These are phyloP conservation scores for Trypanosoma avium DNA, from an alignment of 208 protist genomes.

Conservation along the genomic window DNA sequence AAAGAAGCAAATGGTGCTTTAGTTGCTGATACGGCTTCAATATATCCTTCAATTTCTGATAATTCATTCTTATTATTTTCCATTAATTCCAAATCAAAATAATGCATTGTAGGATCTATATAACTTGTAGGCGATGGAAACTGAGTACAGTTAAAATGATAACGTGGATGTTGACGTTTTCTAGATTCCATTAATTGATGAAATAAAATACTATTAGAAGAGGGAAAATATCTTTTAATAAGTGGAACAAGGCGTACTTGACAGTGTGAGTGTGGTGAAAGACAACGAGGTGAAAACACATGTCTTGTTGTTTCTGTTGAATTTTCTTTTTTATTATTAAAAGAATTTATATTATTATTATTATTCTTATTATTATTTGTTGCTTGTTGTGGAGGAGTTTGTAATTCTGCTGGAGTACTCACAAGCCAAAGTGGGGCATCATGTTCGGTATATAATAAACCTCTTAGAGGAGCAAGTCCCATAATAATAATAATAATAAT, in stretches of 20 bases:
- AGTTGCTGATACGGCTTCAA: not conserved
- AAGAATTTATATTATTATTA: not conserved
- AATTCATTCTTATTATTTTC: not conserved
- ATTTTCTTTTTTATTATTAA: too few species aligned
- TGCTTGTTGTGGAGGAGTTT: not conserved
- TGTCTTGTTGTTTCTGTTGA: not conserved
- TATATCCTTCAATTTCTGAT: not conserved
- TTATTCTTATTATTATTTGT: not conserved
- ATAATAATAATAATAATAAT: not conserved
- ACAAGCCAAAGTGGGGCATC: conserved; percentile 21
- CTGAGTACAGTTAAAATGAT: conserved; percentile 50
- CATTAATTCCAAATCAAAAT: conserved; percentile 29
- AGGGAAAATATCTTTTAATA: conserved; percentile 48
- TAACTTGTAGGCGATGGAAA: conserved; percentile 41
- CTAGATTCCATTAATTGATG: conserved; percentile 46
- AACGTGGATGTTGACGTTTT: conserved; percentile 43
- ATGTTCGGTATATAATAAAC: not conserved
- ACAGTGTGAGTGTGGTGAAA: conserved; percentile 19
- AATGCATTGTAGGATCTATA: conserved; percentile 46
- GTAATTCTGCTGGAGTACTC: conserved; percentile 6
- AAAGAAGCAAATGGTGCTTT: conserved; percentile 33
- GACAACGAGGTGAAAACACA: not conserved
- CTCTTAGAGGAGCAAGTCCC: conserved; percentile 14
- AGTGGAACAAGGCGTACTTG: conserved; percentile 53
- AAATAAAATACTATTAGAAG: conserved; percentile 39